Conservation (phyloP, 2,329 filamentous ascomycete species). For the Fusarium begoniae region DNA sequence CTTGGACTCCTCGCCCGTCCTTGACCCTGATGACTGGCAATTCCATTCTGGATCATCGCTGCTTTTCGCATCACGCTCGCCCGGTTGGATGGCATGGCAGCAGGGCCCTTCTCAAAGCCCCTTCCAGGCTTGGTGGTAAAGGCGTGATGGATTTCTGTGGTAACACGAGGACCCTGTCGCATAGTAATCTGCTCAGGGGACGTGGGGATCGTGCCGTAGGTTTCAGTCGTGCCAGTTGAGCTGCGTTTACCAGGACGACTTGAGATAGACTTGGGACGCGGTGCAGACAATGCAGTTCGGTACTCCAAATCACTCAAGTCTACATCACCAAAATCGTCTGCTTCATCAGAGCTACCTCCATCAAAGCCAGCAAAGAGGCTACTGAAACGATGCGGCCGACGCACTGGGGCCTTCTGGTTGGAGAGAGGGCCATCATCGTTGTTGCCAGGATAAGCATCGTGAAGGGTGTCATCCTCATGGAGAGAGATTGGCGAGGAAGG, state of each 20-base stretch:
- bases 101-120: constrained; percentile 51
- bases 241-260: constrained; percentile 54
- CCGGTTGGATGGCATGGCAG: constrained; percentile 52
- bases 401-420: constrained; percentile 65
- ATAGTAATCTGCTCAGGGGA: constrained; percentile 55
- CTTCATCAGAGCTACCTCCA: constrained; percentile 72
- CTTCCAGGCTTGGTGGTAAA: constrained; percentile 51
- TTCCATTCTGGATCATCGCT: constrained; percentile 82
- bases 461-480: constrained; percentile 53
- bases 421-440: constrained; percentile 82
- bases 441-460: constrained; percentile 78
- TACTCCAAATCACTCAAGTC: constrained; percentile 75
- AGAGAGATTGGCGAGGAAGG: constrained; percentile 58
- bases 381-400: constrained; percentile 78
- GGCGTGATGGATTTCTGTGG: constrained; percentile 57
- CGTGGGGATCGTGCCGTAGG: constrained; percentile 47
- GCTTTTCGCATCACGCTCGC: constrained; percentile 76
- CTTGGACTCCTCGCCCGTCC: constrained; percentile 72
- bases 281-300: constrained; percentile 71
- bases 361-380: constrained; percentile 91
- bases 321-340: constrained; percentile 67
- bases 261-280: constrained; percentile 58
- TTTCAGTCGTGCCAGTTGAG: constrained; percentile 44
- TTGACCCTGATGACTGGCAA: constrained; percentile 71
- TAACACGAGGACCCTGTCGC: constrained; percentile 44